Conservation (phyloP, 176 grass and related monocot genomes). For the Carex pumila region DNA sequence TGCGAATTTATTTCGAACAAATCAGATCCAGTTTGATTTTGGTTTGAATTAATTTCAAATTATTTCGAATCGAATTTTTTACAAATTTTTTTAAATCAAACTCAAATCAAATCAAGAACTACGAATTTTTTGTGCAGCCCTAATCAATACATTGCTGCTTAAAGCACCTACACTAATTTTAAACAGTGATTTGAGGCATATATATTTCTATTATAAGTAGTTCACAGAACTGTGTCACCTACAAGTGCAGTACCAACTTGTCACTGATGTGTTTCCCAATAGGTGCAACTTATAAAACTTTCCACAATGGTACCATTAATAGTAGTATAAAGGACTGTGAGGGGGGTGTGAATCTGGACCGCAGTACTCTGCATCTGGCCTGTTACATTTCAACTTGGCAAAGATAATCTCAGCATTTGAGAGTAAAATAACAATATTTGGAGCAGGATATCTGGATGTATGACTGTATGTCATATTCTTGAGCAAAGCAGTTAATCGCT, state of each 20-base stretch:
- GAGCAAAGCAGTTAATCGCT: neutral
- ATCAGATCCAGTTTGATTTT: too few relatives aligned
- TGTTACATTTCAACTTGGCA: neutral
- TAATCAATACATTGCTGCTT: neutral
- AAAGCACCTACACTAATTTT: neutral
- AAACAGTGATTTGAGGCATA: neutral
- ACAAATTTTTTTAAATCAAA: too few relatives aligned
- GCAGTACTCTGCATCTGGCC: neutral
- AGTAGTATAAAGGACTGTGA: neutral
- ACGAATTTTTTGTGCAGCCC: too few relatives aligned
- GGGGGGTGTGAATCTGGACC: slow-evolving; percentile 1
- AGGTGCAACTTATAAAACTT: neutral
- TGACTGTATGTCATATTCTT: neutral
- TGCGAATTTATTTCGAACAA: too few relatives aligned
- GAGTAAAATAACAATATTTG: neutral
- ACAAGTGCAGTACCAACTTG: slow-evolving; percentile 19
- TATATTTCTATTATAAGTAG: neutral
- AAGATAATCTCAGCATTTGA: neutral
- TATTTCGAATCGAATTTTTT: too few relatives aligned
- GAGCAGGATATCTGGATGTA: neutral
- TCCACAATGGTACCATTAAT: neutral
- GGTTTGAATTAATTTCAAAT: too few relatives aligned
- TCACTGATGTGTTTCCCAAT: slow-evolving; percentile 1
- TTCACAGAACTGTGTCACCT: neutral
- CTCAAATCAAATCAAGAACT: too few relatives aligned